Percentiles rank a stretch among this genome's conserved stretches.
Evolutionary conservation across 1,139 yeast species (phyloP).

Genomic region (Scheffersomyces segobiensis): DNA sequence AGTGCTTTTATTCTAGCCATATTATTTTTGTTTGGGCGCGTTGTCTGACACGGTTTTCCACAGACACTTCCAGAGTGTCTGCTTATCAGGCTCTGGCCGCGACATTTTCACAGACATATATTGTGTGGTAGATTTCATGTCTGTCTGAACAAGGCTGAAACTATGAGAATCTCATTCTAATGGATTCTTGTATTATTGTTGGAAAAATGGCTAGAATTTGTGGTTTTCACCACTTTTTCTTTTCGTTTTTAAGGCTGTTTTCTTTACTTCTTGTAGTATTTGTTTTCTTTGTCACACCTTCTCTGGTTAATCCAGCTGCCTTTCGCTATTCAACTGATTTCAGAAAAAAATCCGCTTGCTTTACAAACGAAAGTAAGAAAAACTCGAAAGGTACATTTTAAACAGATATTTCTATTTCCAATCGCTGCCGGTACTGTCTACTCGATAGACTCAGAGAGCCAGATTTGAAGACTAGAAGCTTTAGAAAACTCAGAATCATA

Average conservation of each 20-base stretch:
- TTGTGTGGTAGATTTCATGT: not conserved
- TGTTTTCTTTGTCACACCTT: not conserved
- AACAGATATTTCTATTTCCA: not conserved
- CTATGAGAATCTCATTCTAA: not conserved
- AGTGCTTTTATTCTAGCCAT: not conserved
- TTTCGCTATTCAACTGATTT: not conserved
- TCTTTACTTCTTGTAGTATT: not conserved
- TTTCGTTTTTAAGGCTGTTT: not conserved
- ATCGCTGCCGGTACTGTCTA: not conserved
- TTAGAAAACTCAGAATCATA: too few relatives aligned
- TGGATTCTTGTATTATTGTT: not conserved
- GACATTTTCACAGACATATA: not conserved
- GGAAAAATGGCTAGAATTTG: not conserved
- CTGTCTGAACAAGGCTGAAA: not conserved
- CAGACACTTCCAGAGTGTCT: not conserved
- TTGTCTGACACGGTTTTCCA: not conserved
- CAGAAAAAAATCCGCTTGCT: not conserved
- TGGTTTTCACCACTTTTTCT: not conserved
- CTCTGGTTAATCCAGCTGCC: not conserved
- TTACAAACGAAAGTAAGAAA: not conserved
- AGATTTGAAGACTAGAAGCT: not conserved
- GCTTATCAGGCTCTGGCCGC: not conserved
- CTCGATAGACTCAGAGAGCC: not conserved
- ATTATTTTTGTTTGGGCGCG: not conserved
- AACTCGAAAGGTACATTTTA: too few relatives aligned